Base-by-base conservation (phyloP, 345 rosid genomes). In the Syzygium aromaticum region DNA sequence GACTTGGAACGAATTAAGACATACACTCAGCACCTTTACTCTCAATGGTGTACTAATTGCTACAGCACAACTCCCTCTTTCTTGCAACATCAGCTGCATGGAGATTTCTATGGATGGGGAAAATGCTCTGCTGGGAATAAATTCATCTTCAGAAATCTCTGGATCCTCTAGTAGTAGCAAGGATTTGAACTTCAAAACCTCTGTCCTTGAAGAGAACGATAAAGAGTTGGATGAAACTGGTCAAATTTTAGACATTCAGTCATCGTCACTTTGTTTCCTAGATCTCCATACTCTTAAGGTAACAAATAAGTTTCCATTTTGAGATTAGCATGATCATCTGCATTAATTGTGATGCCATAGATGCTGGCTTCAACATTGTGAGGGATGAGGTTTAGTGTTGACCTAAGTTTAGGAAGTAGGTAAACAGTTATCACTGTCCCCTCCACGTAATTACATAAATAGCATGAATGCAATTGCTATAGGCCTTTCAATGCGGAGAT, bases 201-300 rank as follows among this genome's bases (percentile, higher is more conserved):
- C 80, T 38, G 89, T 51, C 28, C 87, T 54, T 83, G 95, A 89
- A 88, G 93, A 91, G 86, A 91, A 86, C 64, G 88, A 85, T 88
- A 40, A 46, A n/a, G 91, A 89, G 88, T 88, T 91, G 15, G 94
- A 91, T 88, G 91, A 89, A 82, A 52, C 84, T 87, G 88, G 88
- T 54, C 91, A 91, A 90, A 87, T 51, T 85, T 88, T 92, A 77
- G 94, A 94, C 90, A 89, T 95, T 88, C 91, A 95, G 56, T 90
- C 92, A 38, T 97, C 99, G 53, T 94, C 98, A 14, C 87, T 98
- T 90, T 96, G 99, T 93, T 95, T 96, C 92, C 90, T 96, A 87
- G 92, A 95, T 94, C 89, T 98, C 87, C 95, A 94, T 90, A 93
- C 96, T 11, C 89, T 96, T 33, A 90, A 94, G 99, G 99, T 98